These are phyloP conservation scores for Musa schizocarpa DNA, from an alignment of 176 grass and related monocot species.

Conservation along the genomic window DNA sequence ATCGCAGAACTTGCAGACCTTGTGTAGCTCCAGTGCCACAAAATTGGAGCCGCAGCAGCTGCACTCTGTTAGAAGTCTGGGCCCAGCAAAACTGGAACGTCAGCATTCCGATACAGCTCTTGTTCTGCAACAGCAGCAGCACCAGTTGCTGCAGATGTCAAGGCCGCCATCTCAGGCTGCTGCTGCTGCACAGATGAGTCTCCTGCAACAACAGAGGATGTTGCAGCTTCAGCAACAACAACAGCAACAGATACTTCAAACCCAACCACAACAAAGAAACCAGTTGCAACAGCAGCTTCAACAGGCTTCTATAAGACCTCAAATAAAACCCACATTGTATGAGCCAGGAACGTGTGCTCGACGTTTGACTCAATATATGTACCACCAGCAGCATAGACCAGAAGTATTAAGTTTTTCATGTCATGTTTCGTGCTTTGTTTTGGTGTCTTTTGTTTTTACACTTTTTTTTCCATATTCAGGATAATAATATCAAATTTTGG, in stretches of 20 bases:
- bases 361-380: slow-evolving; percentile 28
- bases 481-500: slow-evolving; percentile 93
- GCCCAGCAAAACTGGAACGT: slow-evolving; percentile 57
- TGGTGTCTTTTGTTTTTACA: too few relatives aligned
- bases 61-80: slow-evolving; percentile 45
- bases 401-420: slow-evolving; percentile 22
- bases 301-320: slow-evolving; percentile 40
- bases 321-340: slow-evolving; percentile 36
- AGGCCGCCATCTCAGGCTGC: slow-evolving; percentile 64
- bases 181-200: slow-evolving; percentile 35
- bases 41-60: slow-evolving; percentile 60
- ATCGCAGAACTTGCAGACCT: slow-evolving; percentile 15
- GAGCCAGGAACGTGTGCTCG: slow-evolving; percentile 83
- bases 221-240: slow-evolving; percentile 73
- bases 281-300: slow-evolving; percentile 60
- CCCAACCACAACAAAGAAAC: slow-evolving; percentile 46
- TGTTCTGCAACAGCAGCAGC: slow-evolving; percentile 30
- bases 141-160: slow-evolving; percentile 48
- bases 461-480: slow-evolving; percentile 22
- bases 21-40: slow-evolving; percentile 19
- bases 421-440: too few relatives aligned
- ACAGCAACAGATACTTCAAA: slow-evolving; percentile 51
- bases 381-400: slow-evolving; percentile 82
- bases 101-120: slow-evolving; percentile 33
- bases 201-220: slow-evolving; percentile 58